Percentiles rank a stretch among this genome's conserved stretches.
Conservation (phyloP, 2,329 filamentous ascomycete species). For the Didymella pomorum region DNA sequence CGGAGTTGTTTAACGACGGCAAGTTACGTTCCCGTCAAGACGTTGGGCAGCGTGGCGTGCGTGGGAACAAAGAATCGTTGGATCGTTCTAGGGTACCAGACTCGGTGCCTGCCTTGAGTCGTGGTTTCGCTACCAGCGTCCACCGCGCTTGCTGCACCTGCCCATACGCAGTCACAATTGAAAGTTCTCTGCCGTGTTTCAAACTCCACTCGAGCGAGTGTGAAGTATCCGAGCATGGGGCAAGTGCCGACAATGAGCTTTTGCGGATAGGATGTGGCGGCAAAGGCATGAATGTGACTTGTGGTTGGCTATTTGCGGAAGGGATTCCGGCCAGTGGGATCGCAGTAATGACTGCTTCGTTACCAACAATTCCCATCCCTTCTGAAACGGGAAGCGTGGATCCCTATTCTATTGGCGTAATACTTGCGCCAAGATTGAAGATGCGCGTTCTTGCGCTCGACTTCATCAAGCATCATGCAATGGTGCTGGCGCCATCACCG, state of each 20-base stretch:
- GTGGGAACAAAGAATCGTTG: conserved; percentile 12
- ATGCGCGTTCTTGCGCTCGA: background rate
- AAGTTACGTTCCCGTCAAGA: conserved; percentile 9
- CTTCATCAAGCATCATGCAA: background rate
- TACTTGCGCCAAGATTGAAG: conserved; percentile 3
- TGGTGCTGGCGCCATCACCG: conserved; percentile 2
- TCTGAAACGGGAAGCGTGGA: background rate
- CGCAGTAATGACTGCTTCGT: background rate
- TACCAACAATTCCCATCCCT: background rate
- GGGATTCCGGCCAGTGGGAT: background rate
- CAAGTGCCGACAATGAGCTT: background rate
- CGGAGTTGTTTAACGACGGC: conserved; percentile 2
- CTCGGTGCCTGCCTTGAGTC: background rate
- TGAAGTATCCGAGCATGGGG: background rate
- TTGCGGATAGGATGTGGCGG: background rate
- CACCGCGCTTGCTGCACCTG: conserved; percentile 10
- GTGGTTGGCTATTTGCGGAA: conserved; percentile 1
- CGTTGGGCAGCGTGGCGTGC: conserved; percentile 1
- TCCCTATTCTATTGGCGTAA: background rate
- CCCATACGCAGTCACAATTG: conserved; percentile 11
- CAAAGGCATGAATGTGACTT: conserved; percentile 1
- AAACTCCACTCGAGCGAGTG: conserved; percentile 1
- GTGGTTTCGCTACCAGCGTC: conserved; percentile 7
- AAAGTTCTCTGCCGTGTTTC: conserved; percentile 18
- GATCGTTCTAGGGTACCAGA: conserved; percentile 16